Conservation (phyloP, 371 early-diverging fungal species). For the Coemansia sp. region DNA sequence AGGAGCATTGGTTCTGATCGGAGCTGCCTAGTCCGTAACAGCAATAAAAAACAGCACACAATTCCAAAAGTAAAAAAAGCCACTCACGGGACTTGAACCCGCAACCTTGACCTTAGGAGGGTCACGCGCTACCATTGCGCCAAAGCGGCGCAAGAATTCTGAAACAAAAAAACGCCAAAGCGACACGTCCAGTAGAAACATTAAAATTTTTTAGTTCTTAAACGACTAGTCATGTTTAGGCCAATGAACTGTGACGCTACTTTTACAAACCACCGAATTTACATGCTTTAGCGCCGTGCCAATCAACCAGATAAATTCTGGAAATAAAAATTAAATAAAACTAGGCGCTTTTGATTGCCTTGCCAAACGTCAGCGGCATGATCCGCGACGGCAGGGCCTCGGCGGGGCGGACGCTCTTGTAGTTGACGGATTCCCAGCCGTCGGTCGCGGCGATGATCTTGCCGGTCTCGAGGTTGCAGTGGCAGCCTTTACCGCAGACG, state of each 20-base stretch:
- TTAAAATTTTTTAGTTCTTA: no score
- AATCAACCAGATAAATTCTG: no score
- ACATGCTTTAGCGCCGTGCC: no score
- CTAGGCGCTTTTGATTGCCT: constrained; percentile 16
- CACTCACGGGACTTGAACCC: no score
- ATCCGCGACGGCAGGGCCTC: constrained; percentile 30
- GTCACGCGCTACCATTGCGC: constrained; percentile 11
- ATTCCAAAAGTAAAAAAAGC: not conserved
- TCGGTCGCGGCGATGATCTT: constrained; percentile 23
- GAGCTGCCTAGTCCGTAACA: not conserved
- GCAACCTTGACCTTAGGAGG: constrained; percentile 3
- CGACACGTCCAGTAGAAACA: not conserved
- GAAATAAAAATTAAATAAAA: no score
- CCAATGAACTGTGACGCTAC: no score
- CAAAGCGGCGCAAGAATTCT: not conserved
- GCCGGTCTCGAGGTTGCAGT: constrained; percentile 42
- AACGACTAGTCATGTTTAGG: no score
- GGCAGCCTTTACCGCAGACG: constrained; percentile 40
- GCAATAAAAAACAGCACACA: not conserved
- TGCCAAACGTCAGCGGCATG: constrained; percentile 43
- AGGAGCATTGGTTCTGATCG: no score
- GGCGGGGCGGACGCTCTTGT: constrained; percentile 35
- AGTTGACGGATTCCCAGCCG: constrained; percentile 34
- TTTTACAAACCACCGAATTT: no score
- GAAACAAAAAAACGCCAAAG: no score